A percentile compares a stretch with the other conserved stretches of the same genome.
Evolutionary conservation across 2,329 filamentous ascomycete species (phyloP).

Genomic region (Lachnellula occidentalis): DNA sequence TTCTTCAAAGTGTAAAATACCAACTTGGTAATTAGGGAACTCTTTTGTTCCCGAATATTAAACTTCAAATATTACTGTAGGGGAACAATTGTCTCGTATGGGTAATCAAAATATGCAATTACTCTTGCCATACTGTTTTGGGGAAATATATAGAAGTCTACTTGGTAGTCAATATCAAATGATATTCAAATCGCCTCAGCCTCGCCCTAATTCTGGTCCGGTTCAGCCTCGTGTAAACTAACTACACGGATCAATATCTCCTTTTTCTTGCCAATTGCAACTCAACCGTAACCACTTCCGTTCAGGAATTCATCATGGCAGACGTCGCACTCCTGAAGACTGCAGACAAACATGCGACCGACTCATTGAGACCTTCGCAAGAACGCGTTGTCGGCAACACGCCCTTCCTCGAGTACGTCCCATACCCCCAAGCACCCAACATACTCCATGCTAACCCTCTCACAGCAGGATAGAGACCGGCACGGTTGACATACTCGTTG

Average conservation of each 20-base stretch:
- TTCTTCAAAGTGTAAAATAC: too few species aligned
- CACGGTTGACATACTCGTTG: slow-evolving; percentile 15
- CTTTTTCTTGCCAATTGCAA: background rate
- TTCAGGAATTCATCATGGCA: background rate
- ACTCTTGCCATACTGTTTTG: too few species aligned
- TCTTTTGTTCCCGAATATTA: too few species aligned
- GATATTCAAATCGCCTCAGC: too few species aligned
- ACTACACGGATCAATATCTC: background rate
- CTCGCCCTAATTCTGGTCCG: background rate
- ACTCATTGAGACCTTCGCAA: background rate
- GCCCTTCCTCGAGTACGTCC: background rate
- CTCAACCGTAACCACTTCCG: background rate
- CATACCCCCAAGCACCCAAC: background rate
- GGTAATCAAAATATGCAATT: too few species aligned
- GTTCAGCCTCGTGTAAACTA: background rate
- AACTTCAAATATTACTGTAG: too few species aligned
- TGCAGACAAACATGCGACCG: background rate
- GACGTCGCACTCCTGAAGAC: background rate
- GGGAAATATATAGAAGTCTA: too few species aligned
- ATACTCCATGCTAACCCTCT: background rate
- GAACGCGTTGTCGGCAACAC: background rate
- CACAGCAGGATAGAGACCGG: slow-evolving; percentile 1
- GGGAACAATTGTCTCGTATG: too few species aligned
- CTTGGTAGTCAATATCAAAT: too few species aligned
- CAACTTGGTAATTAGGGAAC: too few species aligned